Evolutionary conservation across 805 yeast genomes (phyloP).

Genomic region (Wickerhamiella sergipiensis): DNA sequence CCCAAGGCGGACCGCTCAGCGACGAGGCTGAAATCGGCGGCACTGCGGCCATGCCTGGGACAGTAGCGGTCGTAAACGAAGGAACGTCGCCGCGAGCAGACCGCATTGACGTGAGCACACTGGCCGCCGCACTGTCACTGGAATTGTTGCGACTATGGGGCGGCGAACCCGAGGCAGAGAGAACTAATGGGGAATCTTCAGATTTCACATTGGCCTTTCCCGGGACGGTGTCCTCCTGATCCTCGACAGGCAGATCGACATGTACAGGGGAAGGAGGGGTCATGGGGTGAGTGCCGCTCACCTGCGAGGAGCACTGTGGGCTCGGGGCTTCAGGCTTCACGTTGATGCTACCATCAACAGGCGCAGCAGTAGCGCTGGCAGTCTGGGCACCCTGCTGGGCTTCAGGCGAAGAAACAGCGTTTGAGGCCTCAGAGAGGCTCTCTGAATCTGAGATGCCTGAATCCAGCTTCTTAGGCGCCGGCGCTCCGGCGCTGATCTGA

Average conservation of each 20-base stretch:
- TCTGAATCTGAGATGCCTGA: background rate
- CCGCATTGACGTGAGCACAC: background rate
- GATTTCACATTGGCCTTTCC: background rate
- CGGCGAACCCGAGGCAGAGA: background rate
- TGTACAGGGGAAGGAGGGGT: background rate
- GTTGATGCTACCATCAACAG: too few species aligned
- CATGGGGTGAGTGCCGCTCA: background rate
- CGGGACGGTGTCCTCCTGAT: background rate
- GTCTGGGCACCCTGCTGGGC: background rate
- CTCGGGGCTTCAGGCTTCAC: too few species aligned
- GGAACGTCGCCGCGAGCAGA: background rate
- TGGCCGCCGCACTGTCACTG: background rate
- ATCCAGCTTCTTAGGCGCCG: background rate
- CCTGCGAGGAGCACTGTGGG: too few species aligned
- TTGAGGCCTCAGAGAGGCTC: background rate
- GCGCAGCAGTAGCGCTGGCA: too few species aligned
- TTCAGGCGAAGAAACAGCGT: background rate
- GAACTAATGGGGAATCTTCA: background rate
- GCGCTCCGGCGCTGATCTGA: background rate
- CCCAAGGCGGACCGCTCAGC: background rate
- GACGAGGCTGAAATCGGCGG: background rate
- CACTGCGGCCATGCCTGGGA: background rate
- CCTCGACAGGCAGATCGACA: background rate
- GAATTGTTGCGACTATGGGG: background rate
- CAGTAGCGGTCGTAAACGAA: background rate